Percentiles rank a stretch among this genome's conserved stretches.
phyloP scores from a whole-genome alignment of 768 basidiomycete genomes.

The Xanthoconium purpureum region DNA sequence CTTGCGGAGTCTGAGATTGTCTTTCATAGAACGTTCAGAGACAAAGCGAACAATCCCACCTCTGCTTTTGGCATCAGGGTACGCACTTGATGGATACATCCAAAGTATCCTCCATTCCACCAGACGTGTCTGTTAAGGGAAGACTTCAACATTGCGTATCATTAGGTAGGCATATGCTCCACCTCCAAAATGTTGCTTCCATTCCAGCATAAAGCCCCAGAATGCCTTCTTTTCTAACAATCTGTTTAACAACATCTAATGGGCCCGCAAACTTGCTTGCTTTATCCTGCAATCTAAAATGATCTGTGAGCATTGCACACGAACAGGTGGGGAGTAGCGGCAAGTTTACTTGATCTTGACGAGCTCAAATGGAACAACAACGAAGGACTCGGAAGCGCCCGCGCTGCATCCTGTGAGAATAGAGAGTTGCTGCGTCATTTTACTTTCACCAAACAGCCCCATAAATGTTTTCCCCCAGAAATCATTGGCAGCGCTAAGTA shows the following conservation, averaged over 20 bases:
- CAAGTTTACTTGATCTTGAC: constrained; percentile 74
- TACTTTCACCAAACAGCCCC: constrained; percentile 56
- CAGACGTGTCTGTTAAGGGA: constrained; percentile 58
- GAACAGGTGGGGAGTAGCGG: constrained; percentile 19
- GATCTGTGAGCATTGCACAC: background rate
- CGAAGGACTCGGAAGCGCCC: constrained; percentile 93
- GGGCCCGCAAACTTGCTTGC: constrained; percentile 87
- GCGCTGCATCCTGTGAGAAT: constrained; percentile 90
- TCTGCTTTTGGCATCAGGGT: constrained; percentile 79
- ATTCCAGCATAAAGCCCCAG: constrained; percentile 91
- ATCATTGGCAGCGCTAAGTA: constrained; percentile 75
- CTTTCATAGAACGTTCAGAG: background rate
- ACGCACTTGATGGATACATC: constrained; percentile 84
- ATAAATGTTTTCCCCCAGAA: constrained; percentile 91
- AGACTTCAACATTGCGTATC: background rate
- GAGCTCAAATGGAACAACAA: constrained; percentile 95
- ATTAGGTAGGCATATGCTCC: background rate
- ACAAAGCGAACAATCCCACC: constrained; percentile 40
- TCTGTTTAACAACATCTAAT: constrained; percentile 81
- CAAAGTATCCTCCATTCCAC: constrained; percentile 98
- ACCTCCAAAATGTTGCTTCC: constrained; percentile 99
- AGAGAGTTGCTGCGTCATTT: constrained; percentile 89
- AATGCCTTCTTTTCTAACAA: constrained; percentile 73
- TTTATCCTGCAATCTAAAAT: constrained; percentile 82
- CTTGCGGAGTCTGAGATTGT: constrained; percentile 54